A percentile compares a stretch with the other conserved stretches of the same genome.
These are phyloP conservation scores for Mortierella sp. DNA, from an alignment of 371 early-diverging fungal genomes.

Conservation along the genomic window DNA sequence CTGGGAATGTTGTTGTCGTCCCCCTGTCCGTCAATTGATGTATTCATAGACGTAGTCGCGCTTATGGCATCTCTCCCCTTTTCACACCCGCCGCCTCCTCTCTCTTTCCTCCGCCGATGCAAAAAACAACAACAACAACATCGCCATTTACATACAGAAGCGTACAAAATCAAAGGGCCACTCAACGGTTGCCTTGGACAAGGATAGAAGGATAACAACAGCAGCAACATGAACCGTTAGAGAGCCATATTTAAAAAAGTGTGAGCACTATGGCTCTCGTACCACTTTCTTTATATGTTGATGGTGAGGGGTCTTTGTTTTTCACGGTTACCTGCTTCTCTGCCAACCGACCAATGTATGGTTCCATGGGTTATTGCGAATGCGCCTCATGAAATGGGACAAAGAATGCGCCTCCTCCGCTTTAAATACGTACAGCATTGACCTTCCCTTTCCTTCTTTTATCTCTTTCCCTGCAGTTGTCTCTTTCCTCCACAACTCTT, in stretches of 20 bases:
- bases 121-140: background rate
- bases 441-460: background rate
- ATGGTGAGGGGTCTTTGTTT: background rate
- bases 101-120: background rate
- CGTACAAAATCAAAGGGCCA: background rate
- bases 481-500: background rate
- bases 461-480: background rate
- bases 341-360: background rate
- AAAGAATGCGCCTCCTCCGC: background rate
- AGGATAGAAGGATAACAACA: background rate
- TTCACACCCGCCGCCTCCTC: background rate
- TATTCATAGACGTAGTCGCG: background rate
- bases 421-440: background rate
- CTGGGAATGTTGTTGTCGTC: background rate
- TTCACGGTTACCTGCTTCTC: background rate
- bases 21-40: background rate
- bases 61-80: background rate
- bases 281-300: slow-evolving; percentile 1
- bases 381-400: background rate
- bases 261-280: slow-evolving; percentile 25
- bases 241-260: slow-evolving; percentile 4
- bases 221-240: background rate
- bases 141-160: background rate
- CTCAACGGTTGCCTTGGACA: background rate
- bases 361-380: background rate